phyloP scores from a whole-genome alignment of 2,329 filamentous ascomycete species.

The Dendrostoma leiphaemia region DNA sequence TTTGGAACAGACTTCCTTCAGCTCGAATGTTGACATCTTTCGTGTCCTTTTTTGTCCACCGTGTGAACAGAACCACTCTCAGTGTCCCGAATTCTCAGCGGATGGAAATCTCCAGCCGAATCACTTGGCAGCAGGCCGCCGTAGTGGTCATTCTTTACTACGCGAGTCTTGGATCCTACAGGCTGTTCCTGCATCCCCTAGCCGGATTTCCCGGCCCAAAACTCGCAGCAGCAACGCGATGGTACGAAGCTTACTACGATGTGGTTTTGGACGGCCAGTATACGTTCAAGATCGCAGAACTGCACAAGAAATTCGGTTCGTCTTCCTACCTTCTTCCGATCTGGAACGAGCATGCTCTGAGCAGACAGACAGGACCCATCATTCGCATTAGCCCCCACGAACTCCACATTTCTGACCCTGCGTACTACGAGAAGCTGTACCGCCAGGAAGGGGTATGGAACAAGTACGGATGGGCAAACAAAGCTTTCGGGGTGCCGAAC shows the following conservation, averaged over 20 bases:
- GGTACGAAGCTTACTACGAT: constrained; percentile 44
- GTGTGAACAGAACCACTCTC: too few relatives aligned
- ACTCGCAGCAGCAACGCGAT: constrained; percentile 37
- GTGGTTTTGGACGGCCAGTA: constrained; percentile 40
- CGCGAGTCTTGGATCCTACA: constrained; percentile 7
- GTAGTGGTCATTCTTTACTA: background rate
- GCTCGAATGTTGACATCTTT: too few relatives aligned
- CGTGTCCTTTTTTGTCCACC: too few relatives aligned
- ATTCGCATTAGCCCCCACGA: constrained; percentile 21
- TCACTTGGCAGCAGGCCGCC: background rate
- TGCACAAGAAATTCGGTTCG: constrained; percentile 40
- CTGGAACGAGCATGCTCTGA: background rate
- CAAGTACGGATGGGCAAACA: constrained; percentile 9
- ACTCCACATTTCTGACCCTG: constrained; percentile 17
- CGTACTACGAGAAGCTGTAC: constrained; percentile 17
- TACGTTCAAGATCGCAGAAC: constrained; percentile 37
- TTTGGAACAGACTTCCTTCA: too few relatives aligned
- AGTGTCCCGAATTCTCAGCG: too few relatives aligned
- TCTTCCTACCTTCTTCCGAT: background rate
- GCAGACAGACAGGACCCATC: constrained; percentile 12
- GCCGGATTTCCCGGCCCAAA: constrained; percentile 37
- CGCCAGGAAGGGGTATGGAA: constrained; percentile 11
- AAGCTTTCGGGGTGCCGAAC: constrained; percentile 5
- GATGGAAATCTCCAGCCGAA: too few relatives aligned
- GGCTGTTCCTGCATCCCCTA: constrained; percentile 37